These are phyloP conservation scores for Fusarium nygamai DNA, from an alignment of 2,329 filamentous ascomycete genomes.

Conservation along the genomic window DNA sequence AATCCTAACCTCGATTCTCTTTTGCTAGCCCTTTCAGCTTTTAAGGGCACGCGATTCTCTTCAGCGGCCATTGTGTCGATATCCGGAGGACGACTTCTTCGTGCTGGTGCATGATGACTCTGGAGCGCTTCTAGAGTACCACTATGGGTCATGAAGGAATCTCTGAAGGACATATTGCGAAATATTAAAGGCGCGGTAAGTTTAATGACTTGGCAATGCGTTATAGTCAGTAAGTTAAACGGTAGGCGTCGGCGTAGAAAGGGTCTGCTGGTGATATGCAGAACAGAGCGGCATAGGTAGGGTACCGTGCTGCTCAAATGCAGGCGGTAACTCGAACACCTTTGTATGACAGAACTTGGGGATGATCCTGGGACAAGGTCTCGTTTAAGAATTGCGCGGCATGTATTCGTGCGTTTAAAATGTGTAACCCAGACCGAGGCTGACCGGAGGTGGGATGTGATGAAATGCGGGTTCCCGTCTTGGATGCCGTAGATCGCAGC, in stretches of 20 bases:
- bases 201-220: not conserved
- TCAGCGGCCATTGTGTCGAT: conserved; percentile 38
- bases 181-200: not conserved
- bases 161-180: conserved; percentile 37
- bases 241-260: conserved; percentile 18
- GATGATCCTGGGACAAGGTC: conserved; percentile 8
- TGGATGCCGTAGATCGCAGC: conserved; percentile 23
- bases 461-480: conserved; percentile 36
- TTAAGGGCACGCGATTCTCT: conserved; percentile 55
- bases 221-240: conserved; percentile 16
- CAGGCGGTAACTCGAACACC: conserved; percentile 12
- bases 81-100: conserved; percentile 41
- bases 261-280: conserved; percentile 14
- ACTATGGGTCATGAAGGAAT: conserved; percentile 40
- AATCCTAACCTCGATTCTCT: conserved; percentile 64
- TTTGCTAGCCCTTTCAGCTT: conserved; percentile 54
- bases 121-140: conserved; percentile 40
- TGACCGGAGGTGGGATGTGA: conserved; percentile 10
- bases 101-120: conserved; percentile 33
- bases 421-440: conserved; percentile 22
- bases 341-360: conserved; percentile 12
- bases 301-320: conserved; percentile 7
- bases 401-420: conserved; percentile 17
- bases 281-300: conserved; percentile 30
- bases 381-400: conserved; percentile 23